These are phyloP conservation scores for Bassia scoparia DNA, from an alignment of 148 eudicot genomes.

Conservation along the genomic window DNA sequence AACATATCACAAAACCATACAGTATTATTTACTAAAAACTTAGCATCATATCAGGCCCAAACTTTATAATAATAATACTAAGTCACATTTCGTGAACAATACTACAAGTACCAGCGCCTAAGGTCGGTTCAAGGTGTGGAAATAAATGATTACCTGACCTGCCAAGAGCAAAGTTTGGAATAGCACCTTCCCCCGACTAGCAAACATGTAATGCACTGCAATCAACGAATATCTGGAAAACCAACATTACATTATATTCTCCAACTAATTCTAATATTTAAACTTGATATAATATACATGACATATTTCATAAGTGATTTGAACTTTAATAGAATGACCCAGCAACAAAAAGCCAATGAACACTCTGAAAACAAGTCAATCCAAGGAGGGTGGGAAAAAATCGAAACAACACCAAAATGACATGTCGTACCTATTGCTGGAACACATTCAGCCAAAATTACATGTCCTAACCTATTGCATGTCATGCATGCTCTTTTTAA, in stretches of 20 bases:
- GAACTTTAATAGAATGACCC: not conserved
- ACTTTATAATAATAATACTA: no score
- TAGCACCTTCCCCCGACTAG: conserved; percentile 88
- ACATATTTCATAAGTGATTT: not conserved
- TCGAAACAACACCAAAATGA: no score
- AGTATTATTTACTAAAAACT: no score
- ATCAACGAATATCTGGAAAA: conserved; percentile 8
- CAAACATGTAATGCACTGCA: conserved; percentile 80
- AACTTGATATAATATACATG: not conserved
- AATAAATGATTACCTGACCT: conserved; percentile 63
- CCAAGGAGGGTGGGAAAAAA: not conserved
- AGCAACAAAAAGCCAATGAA: not conserved
- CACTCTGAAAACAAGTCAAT: not conserved
- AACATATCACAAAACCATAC: no score
- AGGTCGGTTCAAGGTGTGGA: no score
- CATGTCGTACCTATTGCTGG: not conserved
- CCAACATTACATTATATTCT: not conserved
- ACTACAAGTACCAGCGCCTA: no score
- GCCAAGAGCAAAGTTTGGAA: conserved; percentile 91
- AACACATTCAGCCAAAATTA: no score
- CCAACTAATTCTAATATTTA: not conserved
- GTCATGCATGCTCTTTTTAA: not conserved
- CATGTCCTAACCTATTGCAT: not conserved
- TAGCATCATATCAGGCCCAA: no score
- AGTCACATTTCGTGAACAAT: no score